Evolutionary conservation across 176 grass and related monocot species (phyloP), one percentile per base, ranked within the genome.

Genomic region (Avena sativa): DNA sequence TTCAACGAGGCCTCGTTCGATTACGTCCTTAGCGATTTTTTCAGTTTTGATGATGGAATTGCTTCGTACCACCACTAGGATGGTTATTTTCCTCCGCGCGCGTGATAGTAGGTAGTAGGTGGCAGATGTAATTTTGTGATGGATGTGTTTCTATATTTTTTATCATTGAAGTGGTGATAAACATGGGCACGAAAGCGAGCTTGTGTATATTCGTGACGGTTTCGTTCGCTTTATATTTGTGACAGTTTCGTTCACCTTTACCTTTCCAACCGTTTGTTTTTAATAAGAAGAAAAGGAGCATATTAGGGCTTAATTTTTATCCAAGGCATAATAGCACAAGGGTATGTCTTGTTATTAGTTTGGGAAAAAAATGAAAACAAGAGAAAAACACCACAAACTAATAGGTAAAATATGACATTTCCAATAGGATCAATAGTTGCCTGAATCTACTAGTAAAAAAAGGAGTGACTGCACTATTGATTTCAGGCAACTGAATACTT

Each of bases 1-100:
- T 49, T 77, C 52, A 40, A 12, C 4, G 80, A 78, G 15, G 46
- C 48, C 71, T 82, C 72, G 23, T 78, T 83, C n/a, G 49, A 83
- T 58, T 32, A 62, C 44, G 20, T 70, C 5, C 6, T 43, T 43
- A 9, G 19, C 43, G 62, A 50, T 2, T 59, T 70, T 12, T 23
- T 79, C 13, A 20, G 5, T 19, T 59, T 71, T 2, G 48, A 82
- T 13, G 49, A 34, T 20, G 55, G 16, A 19, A 36, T 23, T 36
- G 8, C 3, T 34, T 2, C 70, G 25, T 78, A 71, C n/a, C 74
- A 88, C 26, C 74, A 88, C 26, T 79, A 84, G 50, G 34, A 32
- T 12, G 32, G 5, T 19, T 64, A 59, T 4, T 40, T 46, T 71
- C 6, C 12, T 57, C 17, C 28, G 2, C 10, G 12, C 28, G 2